Base-by-base conservation (phyloP, 1,284 basidiomycete genomes). In the Rhodotorula sp. region DNA sequence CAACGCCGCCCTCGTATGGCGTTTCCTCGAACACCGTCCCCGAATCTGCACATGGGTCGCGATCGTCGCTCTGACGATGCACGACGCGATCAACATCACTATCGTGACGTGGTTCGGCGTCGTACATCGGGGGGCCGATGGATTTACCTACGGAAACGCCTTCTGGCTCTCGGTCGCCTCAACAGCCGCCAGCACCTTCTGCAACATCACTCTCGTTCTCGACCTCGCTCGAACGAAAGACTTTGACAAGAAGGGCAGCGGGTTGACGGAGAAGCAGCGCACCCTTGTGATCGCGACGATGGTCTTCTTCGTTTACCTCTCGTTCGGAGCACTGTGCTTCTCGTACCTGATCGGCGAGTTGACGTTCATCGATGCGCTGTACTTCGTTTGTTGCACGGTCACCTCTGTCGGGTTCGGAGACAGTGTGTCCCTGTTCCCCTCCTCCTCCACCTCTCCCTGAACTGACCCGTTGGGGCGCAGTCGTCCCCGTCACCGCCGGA, bases 81-180 rank as follows among this genome's bases (percentile, higher is more conserved):
- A 53, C 44, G 91, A 92, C 79, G 64, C 86, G 4, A 87, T 92
- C 79, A 91, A 90, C 73, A 84, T 89, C 36, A 77, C 83, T 27
- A 83, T 84, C 11, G 83, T 93, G 7, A 85, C 82, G 2, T 77
- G 83, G 2, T 92, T 92, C 72, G 90, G 87, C 34, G 82, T 88
- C 0, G 81, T 85, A 55, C 88, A 89, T 78, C 82, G 85, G 4
- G 84, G 85, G 64, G 30, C 77, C 39, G 83, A 88, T 74, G 88
- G 89, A 63, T 89, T 86, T 0, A 36, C n/a, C 17, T 57, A 79
- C 55, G 73, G 87, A 1, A 85, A 89, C 76, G 84, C 90, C 0
- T 93, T 88, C 77, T 94, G 90, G 90, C 85, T 90, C 81, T 90
- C 88, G 0, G 81, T 91, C 13, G 90, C 89, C 74, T 89, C 89